Percentiles rank a stretch among this genome's conserved stretches.
Conservation (phyloP, 345 rosid genomes). For the rapeseed (Brassica napus) region DNA sequence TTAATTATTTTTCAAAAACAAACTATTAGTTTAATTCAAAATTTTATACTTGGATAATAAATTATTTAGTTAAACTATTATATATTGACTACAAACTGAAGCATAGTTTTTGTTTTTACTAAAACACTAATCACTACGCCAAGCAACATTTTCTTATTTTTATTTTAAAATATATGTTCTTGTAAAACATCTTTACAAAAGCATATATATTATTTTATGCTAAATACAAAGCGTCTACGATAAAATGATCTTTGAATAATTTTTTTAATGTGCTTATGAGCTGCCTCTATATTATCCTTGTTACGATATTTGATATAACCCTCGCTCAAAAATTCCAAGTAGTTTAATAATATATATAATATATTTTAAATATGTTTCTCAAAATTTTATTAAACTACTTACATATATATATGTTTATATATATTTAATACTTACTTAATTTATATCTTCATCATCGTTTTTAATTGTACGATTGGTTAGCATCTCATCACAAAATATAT, state of each 20-base stretch:
- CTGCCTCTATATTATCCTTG: neutral
- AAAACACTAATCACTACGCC: too few relatives aligned
- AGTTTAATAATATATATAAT: neutral
- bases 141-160: neutral
- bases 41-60: neutral
- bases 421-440: neutral
- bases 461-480: neutral
- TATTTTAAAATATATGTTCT: neutral
- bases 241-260: neutral
- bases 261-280: neutral
- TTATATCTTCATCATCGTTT: neutral
- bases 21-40: neutral
- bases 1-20: too few relatives aligned
- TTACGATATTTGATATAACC: neutral
- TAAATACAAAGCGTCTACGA: neutral
- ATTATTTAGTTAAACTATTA: neutral
- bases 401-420: neutral
- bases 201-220: neutral
- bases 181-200: neutral
- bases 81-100: too few relatives aligned
- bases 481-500: neutral
- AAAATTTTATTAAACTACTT: neutral
- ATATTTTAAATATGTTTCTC: neutral
- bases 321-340: neutral
- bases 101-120: too few relatives aligned